phyloP scores from a whole-genome alignment of 495 filamentous ascomycete genomes.

The Aspergillus affinis region DNA sequence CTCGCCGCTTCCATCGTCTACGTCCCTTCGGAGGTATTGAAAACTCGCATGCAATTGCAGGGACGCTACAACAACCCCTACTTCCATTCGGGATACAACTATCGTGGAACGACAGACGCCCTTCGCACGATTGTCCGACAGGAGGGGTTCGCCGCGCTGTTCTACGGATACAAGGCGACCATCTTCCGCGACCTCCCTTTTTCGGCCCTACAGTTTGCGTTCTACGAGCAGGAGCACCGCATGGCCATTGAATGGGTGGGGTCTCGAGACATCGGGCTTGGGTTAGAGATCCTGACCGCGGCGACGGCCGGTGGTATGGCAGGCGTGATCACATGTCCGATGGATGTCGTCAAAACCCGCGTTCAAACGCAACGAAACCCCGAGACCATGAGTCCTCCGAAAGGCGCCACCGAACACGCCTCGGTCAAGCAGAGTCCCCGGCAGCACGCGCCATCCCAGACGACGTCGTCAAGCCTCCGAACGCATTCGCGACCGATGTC shows the following conservation, averaged over 20 bases:
- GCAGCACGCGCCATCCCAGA: conserved; percentile 28
- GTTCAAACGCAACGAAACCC: conserved; percentile 91
- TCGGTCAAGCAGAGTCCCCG: conserved; percentile 38
- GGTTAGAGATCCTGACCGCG: conserved; percentile 84
- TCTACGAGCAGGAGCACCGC: conserved; percentile 90
- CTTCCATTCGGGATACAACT: conserved; percentile 93
- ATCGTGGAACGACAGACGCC: conserved; percentile 76
- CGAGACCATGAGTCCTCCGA: conserved; percentile 22
- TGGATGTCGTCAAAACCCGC: conserved; percentile 96
- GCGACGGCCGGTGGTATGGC: conserved; percentile 92
- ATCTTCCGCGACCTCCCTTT: conserved; percentile 94
- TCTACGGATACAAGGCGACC: conserved; percentile 91
- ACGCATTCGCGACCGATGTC: conserved; percentile 66
- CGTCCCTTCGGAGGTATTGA: conserved; percentile 94
- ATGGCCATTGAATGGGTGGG: conserved; percentile 74
- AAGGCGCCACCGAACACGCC: conserved; percentile 27
- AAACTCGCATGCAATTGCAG: conserved; percentile 92
- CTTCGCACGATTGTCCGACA: conserved; percentile 75
- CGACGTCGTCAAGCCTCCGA: conserved; percentile 27
- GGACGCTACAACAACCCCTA: conserved; percentile 92
- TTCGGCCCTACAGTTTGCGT: conserved; percentile 93
- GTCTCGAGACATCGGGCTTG: conserved; percentile 75
- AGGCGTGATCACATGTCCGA: conserved; percentile 88
- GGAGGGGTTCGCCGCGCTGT: conserved; percentile 83
- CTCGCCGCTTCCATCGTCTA: conserved; percentile 89